Base-by-base conservation (phyloP, 75 land plant species). In the Picea sitchensis region DNA sequence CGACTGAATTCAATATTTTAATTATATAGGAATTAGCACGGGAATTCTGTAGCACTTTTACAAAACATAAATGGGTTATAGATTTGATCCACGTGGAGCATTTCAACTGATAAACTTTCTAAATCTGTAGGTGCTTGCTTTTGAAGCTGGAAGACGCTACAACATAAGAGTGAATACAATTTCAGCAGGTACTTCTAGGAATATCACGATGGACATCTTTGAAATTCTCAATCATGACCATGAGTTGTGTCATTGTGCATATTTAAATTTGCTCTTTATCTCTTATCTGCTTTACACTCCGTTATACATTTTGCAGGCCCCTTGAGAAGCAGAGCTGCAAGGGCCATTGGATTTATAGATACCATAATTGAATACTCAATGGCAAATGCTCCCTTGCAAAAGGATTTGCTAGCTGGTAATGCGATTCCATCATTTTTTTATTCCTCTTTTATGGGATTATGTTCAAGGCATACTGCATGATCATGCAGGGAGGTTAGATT, bases 321-420 rank as follows among this genome's bases (percentile, higher is more conserved):
- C 31, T 83, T 97, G 62, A 85, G 98, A 83, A 97, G 99, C 65
- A 92, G 99, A 80, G 99, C 98, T 59, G 98, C 99, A 68, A 97
- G 90, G 83, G 99, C 99, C 26, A 97, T 97, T 78, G 98, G 98
- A 31, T 97, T 97, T 72, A 97, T 97, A 65, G 99, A 97, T 63
- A 92, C 80, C 77, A 97, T 97, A 90, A 97, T 97, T 56, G 87
- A 95, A 38, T 95, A 97, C 75, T 97, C 99, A 20, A 59, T 77
- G 5, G 88, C 87, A 23, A 97, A 97, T 91, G 93, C 99, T 5
- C 99, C 99, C 13, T 74, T 97, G 77, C 93, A 92, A 64, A 95
- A 92, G 84, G 99, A 97, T 57, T 84, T 97, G 4, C 76, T 88
- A 72, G 93, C 99, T 23, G 95, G 99, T 96, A 54, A 65, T 26